Percentiles rank a stretch among this genome's conserved stretches.
Conservation (phyloP, 768 basidiomycete genomes). For the Infundibulicybe gibba region DNA sequence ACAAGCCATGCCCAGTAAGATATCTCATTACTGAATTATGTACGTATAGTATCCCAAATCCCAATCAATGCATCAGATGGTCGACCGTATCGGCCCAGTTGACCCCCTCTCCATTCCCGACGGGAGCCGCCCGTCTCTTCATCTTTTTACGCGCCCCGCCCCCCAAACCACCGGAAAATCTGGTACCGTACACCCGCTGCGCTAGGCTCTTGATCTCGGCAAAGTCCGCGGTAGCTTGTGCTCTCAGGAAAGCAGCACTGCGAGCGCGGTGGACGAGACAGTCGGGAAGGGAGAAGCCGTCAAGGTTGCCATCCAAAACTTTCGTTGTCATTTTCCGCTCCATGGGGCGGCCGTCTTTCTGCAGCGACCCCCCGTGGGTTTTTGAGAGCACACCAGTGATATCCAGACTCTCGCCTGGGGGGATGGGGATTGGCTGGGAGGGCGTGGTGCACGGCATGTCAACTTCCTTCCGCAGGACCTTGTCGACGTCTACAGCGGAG, state of each 20-base stretch:
- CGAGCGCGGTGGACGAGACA: slow-evolving; percentile 64
- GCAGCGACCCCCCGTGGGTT: slow-evolving; percentile 69
- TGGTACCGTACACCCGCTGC: slow-evolving; percentile 43
- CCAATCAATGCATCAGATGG: too few species aligned
- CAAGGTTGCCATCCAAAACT: slow-evolving; percentile 27
- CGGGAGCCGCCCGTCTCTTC: slow-evolving; percentile 1
- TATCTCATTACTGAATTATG: too few species aligned
- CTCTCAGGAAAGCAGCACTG: slow-evolving; percentile 64
- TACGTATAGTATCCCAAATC: too few species aligned
- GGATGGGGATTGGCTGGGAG: slow-evolving; percentile 78
- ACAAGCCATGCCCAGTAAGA: too few species aligned
- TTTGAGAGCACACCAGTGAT: slow-evolving; percentile 61
- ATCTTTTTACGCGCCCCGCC: slow-evolving; percentile 14
- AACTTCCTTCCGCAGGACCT: slow-evolving; percentile 90
- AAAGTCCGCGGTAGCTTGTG: slow-evolving; percentile 72
- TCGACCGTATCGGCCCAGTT: too few species aligned
- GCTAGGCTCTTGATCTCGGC: slow-evolving; percentile 70
- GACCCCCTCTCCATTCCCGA: too few species aligned
- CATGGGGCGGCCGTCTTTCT: slow-evolving; percentile 60
- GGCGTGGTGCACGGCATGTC: slow-evolving; percentile 96
- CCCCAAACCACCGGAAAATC: slow-evolving; percentile 28
- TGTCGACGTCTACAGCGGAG: slow-evolving; percentile 92
- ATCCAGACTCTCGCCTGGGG: slow-evolving; percentile 83
- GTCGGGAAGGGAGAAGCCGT: slow-evolving; percentile 54
- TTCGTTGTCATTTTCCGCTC: slow-evolving; percentile 12